Base-by-base conservation (phyloP, 345 rosid genomes). In the Syzygium jambos region DNA sequence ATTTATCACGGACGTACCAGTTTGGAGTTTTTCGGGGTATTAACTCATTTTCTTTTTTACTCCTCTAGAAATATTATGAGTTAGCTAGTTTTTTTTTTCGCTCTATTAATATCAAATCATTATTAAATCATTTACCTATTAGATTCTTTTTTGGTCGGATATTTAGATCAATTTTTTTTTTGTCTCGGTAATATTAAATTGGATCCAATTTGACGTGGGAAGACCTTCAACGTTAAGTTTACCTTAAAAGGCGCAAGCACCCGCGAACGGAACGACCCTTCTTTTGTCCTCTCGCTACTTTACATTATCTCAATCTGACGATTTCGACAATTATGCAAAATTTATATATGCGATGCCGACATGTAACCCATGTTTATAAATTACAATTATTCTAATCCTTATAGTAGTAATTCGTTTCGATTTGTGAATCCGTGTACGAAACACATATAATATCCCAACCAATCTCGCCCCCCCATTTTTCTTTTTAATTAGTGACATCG, bases 1-100 rank as follows among this genome's bases (percentile, higher is more conserved):
- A 59, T 0, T 59, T 59, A 2, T 11, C 15, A 27, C 0, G 0
- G 0, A 59, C 0, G 27, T 25, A 59, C 0, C 7, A 5, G 27
- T 27, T 59, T 27, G 11, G 11, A 5, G 0, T 59, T 57, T 57
- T 59, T 11, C 0, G 27, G 25, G 15, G 0, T 25, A 59, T 27
- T 1, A 11, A 25, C 27, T 5, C 65, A 27, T 43, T 43, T 43
- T 43, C 46, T 43, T 43, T 43, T 43, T 43, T 43, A 43, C 46
- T 43, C 46, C 46, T 43, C 46, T 0, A 43, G 46, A 27, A 59
- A 11, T 59, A 25, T 25, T 59, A 0, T 61, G 3, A 61, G n/a
- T n/a, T 6, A 61, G 17, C 17, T 0, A 13, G 1, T n/a, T 61
- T 13, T 61, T 61, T 61, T 61, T 3, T 12, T 34, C 2, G 38